Evolutionary conservation across 768 basidiomycete genomes (phyloP).

Genomic region (Leucogyrophana mollusca): DNA sequence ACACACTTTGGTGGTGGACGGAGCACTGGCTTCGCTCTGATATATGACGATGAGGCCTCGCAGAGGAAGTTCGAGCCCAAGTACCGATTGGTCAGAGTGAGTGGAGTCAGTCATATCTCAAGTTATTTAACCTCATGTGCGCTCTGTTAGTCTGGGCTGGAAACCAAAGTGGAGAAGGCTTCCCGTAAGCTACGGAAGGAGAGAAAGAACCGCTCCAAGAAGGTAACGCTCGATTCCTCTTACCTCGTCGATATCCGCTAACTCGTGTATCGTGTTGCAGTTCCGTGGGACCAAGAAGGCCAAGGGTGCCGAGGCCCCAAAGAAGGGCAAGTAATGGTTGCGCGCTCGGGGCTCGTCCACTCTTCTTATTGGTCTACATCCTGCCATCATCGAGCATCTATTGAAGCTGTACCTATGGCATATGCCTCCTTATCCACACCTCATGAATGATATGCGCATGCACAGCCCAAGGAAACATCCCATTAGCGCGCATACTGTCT

Average conservation of each 20-base stretch:
- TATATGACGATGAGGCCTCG: slow-evolving; percentile 93
- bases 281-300: slow-evolving; percentile 93
- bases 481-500: slow-evolving; percentile 24
- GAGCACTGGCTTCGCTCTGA: slow-evolving; percentile 95
- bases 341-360: slow-evolving; percentile 16
- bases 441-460: slow-evolving; percentile 28
- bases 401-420: slow-evolving; percentile 41
- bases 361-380: slow-evolving; percentile 18
- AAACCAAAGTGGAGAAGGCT: slow-evolving; percentile 80
- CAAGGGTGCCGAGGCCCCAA: slow-evolving; percentile 89
- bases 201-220: slow-evolving; percentile 99
- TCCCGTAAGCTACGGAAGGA: slow-evolving; percentile 99
- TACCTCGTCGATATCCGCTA: slow-evolving; percentile 5
- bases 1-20: slow-evolving; percentile 98
- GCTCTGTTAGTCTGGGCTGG: slow-evolving; percentile 57
- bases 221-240: slow-evolving; percentile 50
- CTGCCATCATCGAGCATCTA: slow-evolving; percentile 31
- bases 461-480: slow-evolving; percentile 8
- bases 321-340: slow-evolving; percentile 83
- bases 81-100: slow-evolving; percentile 89
- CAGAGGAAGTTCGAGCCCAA: slow-evolving; percentile 98
- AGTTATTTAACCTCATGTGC: slow-evolving; percentile 6
- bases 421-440: slow-evolving; percentile 32
- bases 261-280: slow-evolving; percentile 40
- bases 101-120: slow-evolving; percentile 31